Evolutionary conservation across 441 rosid species (phyloP), one percentile per base, ranked within the genome.

Genomic region (Melastoma candidum): DNA sequence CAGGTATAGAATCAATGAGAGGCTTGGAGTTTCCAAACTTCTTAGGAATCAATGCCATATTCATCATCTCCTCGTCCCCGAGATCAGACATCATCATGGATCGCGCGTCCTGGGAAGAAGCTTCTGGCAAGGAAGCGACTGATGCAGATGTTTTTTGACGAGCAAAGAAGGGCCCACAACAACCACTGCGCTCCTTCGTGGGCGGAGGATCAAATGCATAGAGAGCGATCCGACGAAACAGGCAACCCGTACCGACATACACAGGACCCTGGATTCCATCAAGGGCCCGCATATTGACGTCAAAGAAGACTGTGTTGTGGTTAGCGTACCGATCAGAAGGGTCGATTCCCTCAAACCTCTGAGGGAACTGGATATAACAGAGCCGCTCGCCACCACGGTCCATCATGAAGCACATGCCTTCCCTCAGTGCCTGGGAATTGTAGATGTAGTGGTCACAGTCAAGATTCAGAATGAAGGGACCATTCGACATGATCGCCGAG

Each of bases 321-420:
- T 60, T 60, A 51, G 64, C 64, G 10, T 60, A 60, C 29, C 64
- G 64, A 26, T 60, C 64, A 0, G 64, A 60, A 3, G 64, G 64
- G 58, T 60, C 64, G 13, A 60, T 60, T 46, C 64, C 64, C 27
- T 60, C 64, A 36, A 60, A 60, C 47, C 64, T 46, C 47, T 60
- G 64, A 10, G 64, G 64, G 51, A 60, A 60, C 64, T 60, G 64
- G 47, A 60, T 51, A 27, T 52, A 60, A 25, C 64, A 60, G 17
- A 60, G 46, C 22, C 57, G 64, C 4, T 60, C 64, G 14, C 64
- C 64, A 1, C 64, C 64, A 8, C 64, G 64, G 50, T 60, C 64
- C 64, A 60, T 24, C 64, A 60, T 60, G 52, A 51, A 60, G 49
- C 64, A 60, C 43, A 60, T 60, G 24, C 64, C 64, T 52, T 60